Evolutionary conservation across 140 eudicot species (phyloP), one percentile per base, ranked within the genome.

Genomic region (Senecio squalidus): DNA sequence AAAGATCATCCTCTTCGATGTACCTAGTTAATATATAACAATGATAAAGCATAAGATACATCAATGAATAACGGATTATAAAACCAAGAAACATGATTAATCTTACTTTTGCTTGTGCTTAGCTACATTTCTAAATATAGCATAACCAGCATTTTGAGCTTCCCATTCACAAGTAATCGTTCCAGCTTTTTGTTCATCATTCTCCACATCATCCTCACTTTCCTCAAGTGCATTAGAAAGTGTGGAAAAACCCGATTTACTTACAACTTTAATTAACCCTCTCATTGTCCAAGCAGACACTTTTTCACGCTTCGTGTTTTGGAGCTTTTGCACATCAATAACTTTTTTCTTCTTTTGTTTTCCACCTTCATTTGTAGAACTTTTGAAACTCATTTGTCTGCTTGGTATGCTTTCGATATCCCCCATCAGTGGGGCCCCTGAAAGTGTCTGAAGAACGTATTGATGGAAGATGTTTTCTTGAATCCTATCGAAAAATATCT

Each of bases 211-310:
- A 36, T 50, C 82, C 22, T 74, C 80, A 54, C 67, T 74, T 61
- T 60, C 66, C 27, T 82, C 80, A 24, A 90, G 83, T 31, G 70
- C 56, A 25, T 50, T 76, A 9, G 94, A 71, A 28, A 86, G 77
- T 18, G 98, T 86, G 5, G 88, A 71, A 48, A 86, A 50, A 1
- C 81, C 79, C 8, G 85, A 64, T 39, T 62, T 78, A 22, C 81
- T 63, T 40, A 83, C 57, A 27, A 83, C 72, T 40, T 83, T 76
- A 30, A 86, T 76, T 40, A 90, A 73, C 67, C 97, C 94, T 59
- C 72, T 75, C 82, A 90, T 83, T 15, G 90, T 83, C 97, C 97
- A 86, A 17, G 94, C 90, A n/a, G 95, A 90, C 6, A 86, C 83
- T 54, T 78, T 85, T 55, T 53, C 75, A 41, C 76, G 74, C 54